These are phyloP conservation scores for Suaeda aralocaspica DNA, from an alignment of 148 eudicot genomes.

Conservation along the genomic window DNA sequence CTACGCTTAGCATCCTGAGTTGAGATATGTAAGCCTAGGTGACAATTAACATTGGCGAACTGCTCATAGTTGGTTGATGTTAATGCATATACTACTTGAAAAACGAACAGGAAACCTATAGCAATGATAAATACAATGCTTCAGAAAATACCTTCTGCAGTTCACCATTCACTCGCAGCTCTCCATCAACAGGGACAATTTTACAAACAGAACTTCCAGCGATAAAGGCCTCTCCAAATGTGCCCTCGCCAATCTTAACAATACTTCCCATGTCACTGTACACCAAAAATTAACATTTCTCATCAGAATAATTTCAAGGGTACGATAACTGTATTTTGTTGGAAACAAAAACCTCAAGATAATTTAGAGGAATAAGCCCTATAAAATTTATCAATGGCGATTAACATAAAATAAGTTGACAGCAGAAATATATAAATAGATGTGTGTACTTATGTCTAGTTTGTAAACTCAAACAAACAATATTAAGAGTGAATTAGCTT, in stretches of 20 bases:
- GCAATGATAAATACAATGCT: background rate
- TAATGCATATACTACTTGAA: background rate
- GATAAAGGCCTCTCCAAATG: constrained; percentile 88
- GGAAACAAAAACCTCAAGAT: background rate
- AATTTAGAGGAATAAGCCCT: background rate
- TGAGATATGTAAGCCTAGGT: background rate
- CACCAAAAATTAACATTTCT: constrained; percentile 20
- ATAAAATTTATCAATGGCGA: background rate
- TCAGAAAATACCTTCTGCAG: constrained; percentile 66
- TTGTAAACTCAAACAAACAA: background rate
- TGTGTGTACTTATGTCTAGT: constrained; percentile 1
- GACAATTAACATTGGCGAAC: background rate
- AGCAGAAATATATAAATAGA: background rate
- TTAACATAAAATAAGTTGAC: background rate
- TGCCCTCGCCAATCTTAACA: constrained; percentile 92
- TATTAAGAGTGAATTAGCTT: too few relatives aligned
- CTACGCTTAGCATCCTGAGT: background rate
- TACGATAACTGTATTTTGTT: background rate
- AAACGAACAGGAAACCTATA: background rate
- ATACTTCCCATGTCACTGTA: constrained; percentile 57
- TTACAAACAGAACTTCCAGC: constrained; percentile 83
- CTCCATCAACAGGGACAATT: constrained; percentile 88
- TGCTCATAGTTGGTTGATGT: background rate
- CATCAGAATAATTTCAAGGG: constrained; percentile 9
- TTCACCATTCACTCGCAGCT: constrained; percentile 83